Percentiles rank a stretch among this genome's conserved stretches.
Evolutionary conservation across 2,329 filamentous ascomycete species (phyloP).

Genomic region (Beauveria medogensis): DNA sequence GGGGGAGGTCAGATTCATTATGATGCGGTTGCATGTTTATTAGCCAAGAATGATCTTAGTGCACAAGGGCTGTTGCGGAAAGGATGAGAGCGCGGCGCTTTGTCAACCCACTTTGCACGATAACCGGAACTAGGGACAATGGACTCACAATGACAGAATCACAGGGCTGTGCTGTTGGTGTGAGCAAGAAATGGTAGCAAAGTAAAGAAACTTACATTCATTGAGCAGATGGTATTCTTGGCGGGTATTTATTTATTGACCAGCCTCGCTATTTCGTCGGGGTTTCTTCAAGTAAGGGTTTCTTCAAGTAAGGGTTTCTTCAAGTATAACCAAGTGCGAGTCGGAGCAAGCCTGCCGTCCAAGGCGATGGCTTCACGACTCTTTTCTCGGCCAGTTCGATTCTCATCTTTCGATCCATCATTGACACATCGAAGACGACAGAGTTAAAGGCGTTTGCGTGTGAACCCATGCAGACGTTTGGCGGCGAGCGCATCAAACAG

Average conservation of each 20-base stretch:
- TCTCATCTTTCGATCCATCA: neutral
- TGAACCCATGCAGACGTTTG: slow-evolving; percentile 13
- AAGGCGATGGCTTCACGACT: neutral
- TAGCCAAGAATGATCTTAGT: too few relatives aligned
- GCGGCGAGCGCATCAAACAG: neutral
- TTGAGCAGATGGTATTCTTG: neutral
- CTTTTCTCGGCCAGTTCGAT: too few relatives aligned
- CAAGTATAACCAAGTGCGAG: neutral
- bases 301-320: too few relatives aligned
- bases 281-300: neutral
- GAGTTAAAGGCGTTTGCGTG: slow-evolving; percentile 7
- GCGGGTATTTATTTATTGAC: too few relatives aligned
- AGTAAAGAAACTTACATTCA: too few relatives aligned
- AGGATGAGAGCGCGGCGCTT: neutral
- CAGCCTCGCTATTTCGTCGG: neutral
- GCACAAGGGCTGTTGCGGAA: too few relatives aligned
- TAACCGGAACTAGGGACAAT: too few relatives aligned
- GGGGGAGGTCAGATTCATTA: too few relatives aligned
- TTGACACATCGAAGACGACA: slow-evolving; percentile 12
- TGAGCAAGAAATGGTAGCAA: too few relatives aligned
- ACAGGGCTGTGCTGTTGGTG: neutral
- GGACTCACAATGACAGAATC: too few relatives aligned
- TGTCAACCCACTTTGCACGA: too few relatives aligned
- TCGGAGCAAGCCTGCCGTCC: neutral
- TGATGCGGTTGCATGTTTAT: too few relatives aligned